Percentiles rank a stretch among this genome's conserved stretches.
Conservation (phyloP, 805 yeast genomes). For the Zygoascus ofunaensis region DNA sequence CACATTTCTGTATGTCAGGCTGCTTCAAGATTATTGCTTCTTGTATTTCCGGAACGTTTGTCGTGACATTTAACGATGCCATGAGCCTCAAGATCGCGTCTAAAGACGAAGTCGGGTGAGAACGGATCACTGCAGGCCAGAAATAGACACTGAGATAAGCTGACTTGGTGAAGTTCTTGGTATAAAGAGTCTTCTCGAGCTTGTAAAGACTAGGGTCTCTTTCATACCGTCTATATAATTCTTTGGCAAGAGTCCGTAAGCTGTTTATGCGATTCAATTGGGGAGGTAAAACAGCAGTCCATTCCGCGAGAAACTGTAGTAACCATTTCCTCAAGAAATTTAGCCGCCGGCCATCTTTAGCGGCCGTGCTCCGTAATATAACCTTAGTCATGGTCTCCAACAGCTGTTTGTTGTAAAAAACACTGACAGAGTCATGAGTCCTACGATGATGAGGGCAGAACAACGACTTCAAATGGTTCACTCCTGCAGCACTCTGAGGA, state of each 20-base stretch:
- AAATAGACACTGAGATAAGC: not conserved
- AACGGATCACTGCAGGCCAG: not conserved
- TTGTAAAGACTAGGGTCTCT: not conserved
- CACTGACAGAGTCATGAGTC: not conserved
- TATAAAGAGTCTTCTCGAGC: not conserved
- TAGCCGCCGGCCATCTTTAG: not conserved
- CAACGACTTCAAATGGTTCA: not conserved
- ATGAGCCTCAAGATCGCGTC: not conserved
- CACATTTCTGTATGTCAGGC: not conserved
- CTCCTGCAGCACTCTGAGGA: not conserved
- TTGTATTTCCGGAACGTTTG: not conserved
- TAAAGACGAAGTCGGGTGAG: not conserved
- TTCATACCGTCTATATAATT: not conserved
- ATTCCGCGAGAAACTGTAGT: not conserved
- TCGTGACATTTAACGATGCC: not conserved
- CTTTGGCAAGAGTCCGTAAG: not conserved
- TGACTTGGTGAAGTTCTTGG: not conserved
- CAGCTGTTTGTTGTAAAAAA: not conserved
- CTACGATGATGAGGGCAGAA: not conserved
- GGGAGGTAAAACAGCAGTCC: slow-evolving; percentile 4
- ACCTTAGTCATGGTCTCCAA: not conserved
- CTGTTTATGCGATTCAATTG: not conserved
- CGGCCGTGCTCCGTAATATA: not conserved
- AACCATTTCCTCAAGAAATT: not conserved
- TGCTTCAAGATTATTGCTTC: not conserved